A percentile compares a stretch with the other conserved stretches of the same genome.
Evolutionary conservation across 73 alveolate species (phyloP).

Genomic region (Urostyla sp.): DNA sequence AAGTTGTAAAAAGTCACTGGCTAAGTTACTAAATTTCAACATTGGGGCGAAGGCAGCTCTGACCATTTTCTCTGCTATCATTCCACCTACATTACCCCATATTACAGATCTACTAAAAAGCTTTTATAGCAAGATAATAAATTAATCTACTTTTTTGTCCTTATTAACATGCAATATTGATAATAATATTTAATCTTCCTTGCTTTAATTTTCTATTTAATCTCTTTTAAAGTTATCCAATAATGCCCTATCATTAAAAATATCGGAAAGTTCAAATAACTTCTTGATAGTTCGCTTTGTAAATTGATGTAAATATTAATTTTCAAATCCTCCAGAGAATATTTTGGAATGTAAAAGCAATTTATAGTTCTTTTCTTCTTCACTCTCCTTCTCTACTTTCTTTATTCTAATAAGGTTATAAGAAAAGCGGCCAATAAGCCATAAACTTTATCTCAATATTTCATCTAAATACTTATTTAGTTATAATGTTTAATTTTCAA

Average conservation of each 20-base stretch:
- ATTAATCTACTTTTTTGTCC: slow-evolving; percentile 36
- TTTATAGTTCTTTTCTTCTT: slow-evolving; percentile 52
- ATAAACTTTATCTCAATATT: slow-evolving; percentile 40
- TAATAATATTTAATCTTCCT: slow-evolving; percentile 19
- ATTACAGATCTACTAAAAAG: slow-evolving; percentile 23
- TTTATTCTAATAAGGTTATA: slow-evolving; percentile 57
- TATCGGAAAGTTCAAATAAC: slow-evolving; percentile 35
- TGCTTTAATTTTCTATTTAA: not conserved
- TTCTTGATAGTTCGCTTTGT: slow-evolving; percentile 44
- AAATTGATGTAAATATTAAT: slow-evolving; percentile 55
- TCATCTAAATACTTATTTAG: slow-evolving; percentile 30
- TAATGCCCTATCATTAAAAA: slow-evolving; percentile 46
- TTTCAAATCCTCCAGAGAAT: slow-evolving; percentile 66
- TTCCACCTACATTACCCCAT: slow-evolving; percentile 72
- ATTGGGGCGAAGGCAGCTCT: slow-evolving; percentile 65
- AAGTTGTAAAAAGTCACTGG: slow-evolving; percentile 2
- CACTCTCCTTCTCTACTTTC: slow-evolving; percentile 56
- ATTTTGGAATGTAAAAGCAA: slow-evolving; percentile 39
- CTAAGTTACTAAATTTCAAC: slow-evolving; percentile 37
- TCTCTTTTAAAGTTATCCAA: not conserved
- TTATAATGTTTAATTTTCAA: slow-evolving; percentile 12
- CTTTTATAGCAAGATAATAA: slow-evolving; percentile 41
- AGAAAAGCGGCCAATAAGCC: slow-evolving; percentile 58
- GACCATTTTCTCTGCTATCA: slow-evolving; percentile 58
- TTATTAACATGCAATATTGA: slow-evolving; percentile 27